phyloP scores from a whole-genome alignment of 768 basidiomycete species.

The Suillus discolor region DNA sequence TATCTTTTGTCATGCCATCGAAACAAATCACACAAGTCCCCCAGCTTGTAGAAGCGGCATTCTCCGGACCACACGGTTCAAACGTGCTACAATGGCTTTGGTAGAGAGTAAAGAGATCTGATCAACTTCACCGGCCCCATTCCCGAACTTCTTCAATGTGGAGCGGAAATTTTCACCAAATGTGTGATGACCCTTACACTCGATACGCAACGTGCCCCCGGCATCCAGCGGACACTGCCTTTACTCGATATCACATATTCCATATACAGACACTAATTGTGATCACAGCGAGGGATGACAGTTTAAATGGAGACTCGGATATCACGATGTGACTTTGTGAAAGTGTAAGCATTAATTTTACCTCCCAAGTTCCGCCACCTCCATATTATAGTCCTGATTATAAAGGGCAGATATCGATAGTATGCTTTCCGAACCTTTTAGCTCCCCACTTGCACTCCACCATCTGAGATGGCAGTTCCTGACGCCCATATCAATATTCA shows the following conservation, averaged over 20 bases:
- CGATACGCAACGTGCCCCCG: constrained; percentile 26
- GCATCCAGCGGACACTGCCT: constrained; percentile 19
- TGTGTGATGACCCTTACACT: constrained; percentile 2
- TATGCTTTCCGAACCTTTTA: neutral
- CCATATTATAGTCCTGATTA: constrained; percentile 16
- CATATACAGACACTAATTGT: constrained; percentile 18
- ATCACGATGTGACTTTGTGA: constrained; percentile 28
- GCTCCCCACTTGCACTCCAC: neutral
- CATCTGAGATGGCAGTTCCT: constrained; percentile 17
- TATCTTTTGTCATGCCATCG: neutral
- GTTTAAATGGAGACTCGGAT: constrained; percentile 17
- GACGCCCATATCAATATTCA: constrained; percentile 10
- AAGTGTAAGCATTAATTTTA: constrained; percentile 18
- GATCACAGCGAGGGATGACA: constrained; percentile 29
- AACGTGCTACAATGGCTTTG: constrained; percentile 1
- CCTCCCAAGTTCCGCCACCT: constrained; percentile 15
- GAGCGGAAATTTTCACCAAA: constrained; percentile 1
- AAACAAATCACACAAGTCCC: neutral
- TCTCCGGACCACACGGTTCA: neutral
- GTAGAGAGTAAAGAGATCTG: neutral
- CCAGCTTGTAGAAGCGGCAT: neutral
- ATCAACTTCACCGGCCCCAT: neutral
- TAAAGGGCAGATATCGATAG: constrained; percentile 24
- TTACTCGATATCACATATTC: constrained; percentile 17
- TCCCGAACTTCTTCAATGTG: constrained; percentile 6